Conservation (phyloP, 495 filamentous ascomycete genomes). For the Mytilinidion resinicola region DNA sequence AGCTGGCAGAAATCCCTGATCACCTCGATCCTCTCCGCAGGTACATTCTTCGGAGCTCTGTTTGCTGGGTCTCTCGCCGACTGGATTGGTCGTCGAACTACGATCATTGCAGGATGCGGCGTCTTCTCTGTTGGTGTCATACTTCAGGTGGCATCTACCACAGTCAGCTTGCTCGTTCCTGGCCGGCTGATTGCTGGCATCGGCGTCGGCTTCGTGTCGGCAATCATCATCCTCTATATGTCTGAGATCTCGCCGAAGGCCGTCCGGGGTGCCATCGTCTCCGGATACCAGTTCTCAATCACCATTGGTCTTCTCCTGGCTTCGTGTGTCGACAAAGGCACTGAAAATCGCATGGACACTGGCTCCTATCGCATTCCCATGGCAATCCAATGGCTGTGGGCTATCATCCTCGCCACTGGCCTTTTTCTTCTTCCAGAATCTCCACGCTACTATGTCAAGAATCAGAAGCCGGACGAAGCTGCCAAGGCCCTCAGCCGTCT, state of each 20-base stretch:
- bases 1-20: conserved; percentile 40
- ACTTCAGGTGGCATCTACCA: conserved; percentile 39
- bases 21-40: conserved; percentile 45
- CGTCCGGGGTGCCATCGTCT: conserved; percentile 76
- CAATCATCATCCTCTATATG: conserved; percentile 66
- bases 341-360: conserved; percentile 51
- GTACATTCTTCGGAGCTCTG: conserved; percentile 41
- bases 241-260: conserved; percentile 73
- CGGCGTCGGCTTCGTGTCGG: conserved; percentile 78
- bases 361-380: conserved; percentile 77
- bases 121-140: conserved; percentile 38
- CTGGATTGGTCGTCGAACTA: conserved; percentile 35
- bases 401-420: conserved; percentile 63
- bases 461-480: conserved; percentile 58
- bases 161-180: conserved; percentile 62
- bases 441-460: conserved; percentile 75
- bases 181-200: conserved; percentile 77
- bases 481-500: conserved; percentile 58
- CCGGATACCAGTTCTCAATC: conserved; percentile 77
- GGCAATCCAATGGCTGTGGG: conserved; percentile 73
- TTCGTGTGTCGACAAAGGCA: conserved; percentile 67
- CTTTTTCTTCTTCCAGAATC: conserved; percentile 76
- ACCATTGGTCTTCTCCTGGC: conserved; percentile 77
- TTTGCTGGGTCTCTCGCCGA: conserved; percentile 36
- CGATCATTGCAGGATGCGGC: conserved; percentile 35